A percentile compares a stretch with the other conserved stretches of the same genome.
Evolutionary conservation across 345 rosid species (phyloP).

Genomic region (Brassica cretica): DNA sequence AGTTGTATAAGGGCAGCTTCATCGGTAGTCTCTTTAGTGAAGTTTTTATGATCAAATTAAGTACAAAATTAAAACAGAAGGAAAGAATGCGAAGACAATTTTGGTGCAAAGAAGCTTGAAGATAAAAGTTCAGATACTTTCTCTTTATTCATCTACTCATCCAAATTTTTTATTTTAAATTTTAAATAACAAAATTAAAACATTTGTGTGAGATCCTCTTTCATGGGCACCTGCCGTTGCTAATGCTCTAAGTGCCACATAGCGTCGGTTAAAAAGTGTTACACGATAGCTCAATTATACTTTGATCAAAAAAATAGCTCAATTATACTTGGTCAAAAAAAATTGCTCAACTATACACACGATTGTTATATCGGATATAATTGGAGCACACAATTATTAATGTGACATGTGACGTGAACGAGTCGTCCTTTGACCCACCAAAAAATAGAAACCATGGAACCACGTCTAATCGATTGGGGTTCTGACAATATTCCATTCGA

Average conservation of each 20-base stretch:
- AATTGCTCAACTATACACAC: constrained; percentile 28
- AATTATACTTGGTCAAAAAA: too few species aligned
- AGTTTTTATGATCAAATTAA: too few species aligned
- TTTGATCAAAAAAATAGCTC: neutral
- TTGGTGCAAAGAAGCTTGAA: too few species aligned
- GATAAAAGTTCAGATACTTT: too few species aligned
- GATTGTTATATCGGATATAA: constrained; percentile 30
- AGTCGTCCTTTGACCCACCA: constrained; percentile 38
- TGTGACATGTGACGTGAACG: constrained; percentile 40
- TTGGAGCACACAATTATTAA: constrained; percentile 29
- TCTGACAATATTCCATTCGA: constrained; percentile 41
- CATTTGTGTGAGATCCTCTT: too few species aligned
- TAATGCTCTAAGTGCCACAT: neutral
- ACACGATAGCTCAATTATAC: constrained; percentile 15
- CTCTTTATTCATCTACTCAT: too few species aligned
- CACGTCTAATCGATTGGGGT: constrained; percentile 32
- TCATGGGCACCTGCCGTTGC: too few species aligned
- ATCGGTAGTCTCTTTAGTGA: too few species aligned
- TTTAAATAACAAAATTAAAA: too few species aligned
- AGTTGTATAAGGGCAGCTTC: neutral
- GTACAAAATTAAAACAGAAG: too few species aligned
- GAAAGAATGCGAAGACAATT: too few species aligned
- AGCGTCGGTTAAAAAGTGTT: neutral
- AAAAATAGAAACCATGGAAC: constrained; percentile 36
- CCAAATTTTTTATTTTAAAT: too few species aligned